Conservation (phyloP, 2,329 filamentous ascomycete species). For the Aureobasidium sp. region DNA sequence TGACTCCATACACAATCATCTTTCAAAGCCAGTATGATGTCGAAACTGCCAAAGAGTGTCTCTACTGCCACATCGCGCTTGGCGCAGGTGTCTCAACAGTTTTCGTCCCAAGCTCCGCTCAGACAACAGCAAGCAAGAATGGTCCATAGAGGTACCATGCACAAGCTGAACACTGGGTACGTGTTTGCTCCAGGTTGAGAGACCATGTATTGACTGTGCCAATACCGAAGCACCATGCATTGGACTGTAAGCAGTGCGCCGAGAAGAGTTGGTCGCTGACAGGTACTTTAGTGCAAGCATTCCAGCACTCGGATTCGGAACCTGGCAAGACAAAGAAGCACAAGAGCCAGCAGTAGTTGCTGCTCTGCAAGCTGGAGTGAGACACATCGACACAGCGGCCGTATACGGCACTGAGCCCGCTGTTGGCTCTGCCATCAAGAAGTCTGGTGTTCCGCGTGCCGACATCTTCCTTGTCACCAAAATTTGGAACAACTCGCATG, state of each 20-base stretch:
- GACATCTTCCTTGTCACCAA: slow-evolving; percentile 63
- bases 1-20: not conserved
- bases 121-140: slow-evolving; percentile 20
- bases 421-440: slow-evolving; percentile 57
- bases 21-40: slow-evolving; percentile 11
- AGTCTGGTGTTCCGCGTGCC: slow-evolving; percentile 56
- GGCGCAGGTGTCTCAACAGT: slow-evolving; percentile 21
- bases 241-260: not conserved
- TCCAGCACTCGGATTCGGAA: slow-evolving; percentile 45
- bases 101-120: slow-evolving; percentile 22
- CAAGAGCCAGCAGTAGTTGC: slow-evolving; percentile 42
- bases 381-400: slow-evolving; percentile 41
- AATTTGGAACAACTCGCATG: slow-evolving; percentile 57
- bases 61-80: slow-evolving; percentile 20
- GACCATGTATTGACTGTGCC: not conserved
- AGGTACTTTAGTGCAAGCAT: slow-evolving; percentile 17
- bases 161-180: slow-evolving; percentile 41
- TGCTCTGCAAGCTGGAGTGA: slow-evolving; percentile 42
- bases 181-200: slow-evolving; percentile 16
- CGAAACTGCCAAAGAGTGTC: slow-evolving; percentile 16
- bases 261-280: not conserved
- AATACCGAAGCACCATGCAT: not conserved
- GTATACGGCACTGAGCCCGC: slow-evolving; percentile 54
- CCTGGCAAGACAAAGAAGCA: slow-evolving; percentile 47
- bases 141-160: slow-evolving; percentile 16